Evolutionary conservation across 257 asterid species (phyloP).

Genomic region (Solanum chmielewskii): DNA sequence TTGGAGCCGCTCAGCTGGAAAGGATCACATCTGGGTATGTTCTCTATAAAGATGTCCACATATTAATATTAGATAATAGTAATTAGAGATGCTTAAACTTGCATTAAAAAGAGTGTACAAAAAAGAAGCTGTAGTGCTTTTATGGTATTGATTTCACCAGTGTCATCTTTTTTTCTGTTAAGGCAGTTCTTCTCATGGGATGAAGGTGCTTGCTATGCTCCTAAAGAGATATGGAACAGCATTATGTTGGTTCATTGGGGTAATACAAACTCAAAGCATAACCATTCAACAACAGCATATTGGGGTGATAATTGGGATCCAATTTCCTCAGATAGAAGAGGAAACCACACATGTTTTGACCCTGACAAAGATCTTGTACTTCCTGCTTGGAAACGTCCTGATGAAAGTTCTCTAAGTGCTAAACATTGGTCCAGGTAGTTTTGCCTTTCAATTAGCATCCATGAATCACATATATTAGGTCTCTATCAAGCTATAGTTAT

Average conservation of each 20-base stretch:
- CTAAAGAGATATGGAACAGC: constrained; percentile 97
- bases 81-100: neutral
- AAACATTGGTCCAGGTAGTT: constrained; percentile 68
- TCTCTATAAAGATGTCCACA: neutral
- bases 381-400: constrained; percentile 94
- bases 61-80: neutral
- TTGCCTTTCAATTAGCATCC: neutral
- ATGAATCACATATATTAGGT: neutral
- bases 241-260: constrained; percentile 99
- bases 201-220: constrained; percentile 99
- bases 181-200: constrained; percentile 95
- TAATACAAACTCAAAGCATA: constrained; percentile 83
- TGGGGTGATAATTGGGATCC: constrained; percentile 76
- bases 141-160: neutral
- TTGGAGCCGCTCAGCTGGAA: constrained; percentile 89
- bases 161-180: constrained; percentile 18
- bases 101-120: neutral
- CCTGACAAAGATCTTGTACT: constrained; percentile 88
- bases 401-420: constrained; percentile 40
- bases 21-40: constrained; percentile 95
- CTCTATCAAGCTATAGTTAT: neutral
- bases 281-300: constrained; percentile 89
- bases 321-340: constrained; percentile 71
- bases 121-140: neutral
- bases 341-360: constrained; percentile 85